Base-by-base conservation (phyloP, 2,329 filamentous ascomycete species). In the Aspergillus oerlinghausenensis region DNA sequence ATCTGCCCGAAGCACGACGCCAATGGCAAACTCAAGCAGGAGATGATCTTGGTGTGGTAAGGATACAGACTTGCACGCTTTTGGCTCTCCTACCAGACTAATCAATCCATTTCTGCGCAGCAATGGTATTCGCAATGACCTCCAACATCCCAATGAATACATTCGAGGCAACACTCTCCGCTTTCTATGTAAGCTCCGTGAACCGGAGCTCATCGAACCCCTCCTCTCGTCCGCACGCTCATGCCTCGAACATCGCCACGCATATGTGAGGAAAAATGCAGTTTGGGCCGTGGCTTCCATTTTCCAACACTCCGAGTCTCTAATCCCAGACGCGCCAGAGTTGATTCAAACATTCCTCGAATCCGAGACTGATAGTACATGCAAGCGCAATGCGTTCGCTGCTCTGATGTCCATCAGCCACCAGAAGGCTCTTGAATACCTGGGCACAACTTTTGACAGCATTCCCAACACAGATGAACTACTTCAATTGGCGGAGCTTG, bases 1-100 rank as follows among this genome's bases (percentile, higher is more conserved):
- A 94, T 97, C 73, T 97, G 94, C 75, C 94, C 93, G 43, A 99
- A 99, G 80, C 87, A 92, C 57, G 94, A 99, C 76, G 82, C 87
- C 54, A 87, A 82, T 71, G 94, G 94, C 70, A 99, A 97, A 83
- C 81, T 99, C 63, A 97, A 97, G 82, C 94, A 99, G 78, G 94
- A 99, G 79, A 97, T 97, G 91, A 99, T 99, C 74, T 80, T 99
- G 70, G 94, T 99, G 68, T 99, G 94, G 93, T 97, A 78, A 65
- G 82, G 73, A 75, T 50, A 28, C 21, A 28, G 52, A 51, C 55
- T 51, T 32, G 47, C 38, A 47, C 21, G 23, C 23, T 53, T 60
- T 38, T 38, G 50, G 38, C 32, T 60, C 49, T 54, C 42, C 23
- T 4, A 26, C 23, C 19, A 48, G 43, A 58, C 58, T 70, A 59